Base-by-base conservation (phyloP, 805 yeast genomes). In the Spencermartinsiella europaea region DNA sequence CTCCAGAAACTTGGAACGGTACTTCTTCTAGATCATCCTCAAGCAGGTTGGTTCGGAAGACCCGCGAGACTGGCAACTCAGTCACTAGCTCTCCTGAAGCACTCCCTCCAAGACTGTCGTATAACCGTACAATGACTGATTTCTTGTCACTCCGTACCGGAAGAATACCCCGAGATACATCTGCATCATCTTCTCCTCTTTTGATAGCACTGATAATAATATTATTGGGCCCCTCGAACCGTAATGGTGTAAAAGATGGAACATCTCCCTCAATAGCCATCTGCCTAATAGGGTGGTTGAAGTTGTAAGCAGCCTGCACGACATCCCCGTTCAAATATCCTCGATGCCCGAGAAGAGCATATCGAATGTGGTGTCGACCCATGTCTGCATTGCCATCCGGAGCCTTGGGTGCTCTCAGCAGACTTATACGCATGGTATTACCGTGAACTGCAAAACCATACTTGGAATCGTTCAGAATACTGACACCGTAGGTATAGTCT, bases 331-430 rank as follows among this genome's bases (percentile, higher is more conserved):
- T 72, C 42, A 91, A 69, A 0, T 75, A 64, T 3, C 95, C 95
- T 12, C 59, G 54, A 63, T 91, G 98, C 3, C 97, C 96, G 46
- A 78, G 75, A 33, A 91, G 66, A 0, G 95, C 95, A 66, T 89
- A 93, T 51, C 79, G 80, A 67, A 93, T 84, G 46, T 71, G 71
- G 64, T 91, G 98, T 12, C 70, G 62, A 2, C 96, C 97, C 85
- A 91, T 87, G 64, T 91, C 99, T 8, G 98, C 97, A 61, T 79
- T 73, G 12, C 82, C 90, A 73, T 91, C 99, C 0, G 99, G 99
- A 17, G 88, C 86, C 65, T 91, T 91, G 28, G 99, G 87, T 16
- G 96, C 79, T 61, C 98, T 80, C 57, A 91, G 69, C 53, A 93
- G 69, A 2, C 95, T 85, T 38, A 93, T 71, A 44, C 96, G 79